A percentile compares a stretch with the other conserved stretches of the same genome.
These are phyloP conservation scores for Sambucus nigra DNA, from an alignment of 129 eudicot species.

Conservation along the genomic window DNA sequence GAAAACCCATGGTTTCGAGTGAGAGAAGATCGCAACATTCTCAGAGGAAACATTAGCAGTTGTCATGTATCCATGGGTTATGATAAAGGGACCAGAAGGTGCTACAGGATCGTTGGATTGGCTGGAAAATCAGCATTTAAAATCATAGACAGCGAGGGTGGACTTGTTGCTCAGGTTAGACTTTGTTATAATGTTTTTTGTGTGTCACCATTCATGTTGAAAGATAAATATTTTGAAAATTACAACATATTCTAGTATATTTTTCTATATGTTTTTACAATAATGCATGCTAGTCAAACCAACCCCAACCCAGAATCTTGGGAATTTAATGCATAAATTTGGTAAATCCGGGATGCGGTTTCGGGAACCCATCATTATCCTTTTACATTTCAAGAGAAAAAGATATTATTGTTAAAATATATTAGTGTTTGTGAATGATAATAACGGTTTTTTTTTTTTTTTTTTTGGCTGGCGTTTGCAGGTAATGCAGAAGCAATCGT, in stretches of 20 bases:
- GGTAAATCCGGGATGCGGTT: too few relatives aligned
- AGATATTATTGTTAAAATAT: too few relatives aligned
- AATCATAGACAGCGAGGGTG: slow-evolving; percentile 30
- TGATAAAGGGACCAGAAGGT: slow-evolving; percentile 21
- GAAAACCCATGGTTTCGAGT: slow-evolving; percentile 43
- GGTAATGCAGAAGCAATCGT: slow-evolving; percentile 44
- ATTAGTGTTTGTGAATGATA: not conserved
- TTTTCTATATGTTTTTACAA: not conserved
- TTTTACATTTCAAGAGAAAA: too few relatives aligned
- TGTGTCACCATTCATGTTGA: too few relatives aligned
- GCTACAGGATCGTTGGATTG: slow-evolving; percentile 27
- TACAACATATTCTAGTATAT: too few relatives aligned
- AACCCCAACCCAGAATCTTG: too few relatives aligned
- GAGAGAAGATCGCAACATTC: slow-evolving; percentile 17
- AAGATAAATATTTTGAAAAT: too few relatives aligned
- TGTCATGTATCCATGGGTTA: slow-evolving; percentile 16
- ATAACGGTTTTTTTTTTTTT: not conserved
- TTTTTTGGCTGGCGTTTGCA: not conserved
- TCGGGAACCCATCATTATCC: too few relatives aligned
- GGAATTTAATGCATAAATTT: too few relatives aligned
- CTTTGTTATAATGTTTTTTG: too few relatives aligned
- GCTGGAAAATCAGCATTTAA: slow-evolving; percentile 29
- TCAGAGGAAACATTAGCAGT: slow-evolving; percentile 2
- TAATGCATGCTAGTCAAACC: not conserved
- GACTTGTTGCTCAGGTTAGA: slow-evolving; percentile 43